Base-by-base conservation (phyloP, 768 basidiomycete species). In the Phanerochaete carnosa region DNA sequence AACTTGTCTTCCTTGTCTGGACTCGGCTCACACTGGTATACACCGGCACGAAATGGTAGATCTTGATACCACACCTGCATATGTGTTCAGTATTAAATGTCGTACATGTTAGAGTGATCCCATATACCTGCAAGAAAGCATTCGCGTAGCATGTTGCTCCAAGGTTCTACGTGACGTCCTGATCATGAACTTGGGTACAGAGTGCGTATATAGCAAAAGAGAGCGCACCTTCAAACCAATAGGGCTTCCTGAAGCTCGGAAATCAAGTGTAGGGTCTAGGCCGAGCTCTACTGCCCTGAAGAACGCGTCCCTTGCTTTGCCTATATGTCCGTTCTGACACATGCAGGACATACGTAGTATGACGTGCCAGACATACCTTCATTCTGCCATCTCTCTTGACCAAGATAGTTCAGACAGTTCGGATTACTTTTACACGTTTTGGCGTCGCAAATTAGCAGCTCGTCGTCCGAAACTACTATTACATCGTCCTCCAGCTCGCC, bases 91-190 rank as follows among this genome's bases (percentile, higher is more conserved):
- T n/a, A 51, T 50, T 52, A 19, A 7, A 12, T 19, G 16, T n/a
- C 26, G 51, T 7, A 45, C 33, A 33, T 33, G 23, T 47, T 30
- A 37, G 29, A 57, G 22, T n/a, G n/a, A n/a, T 49, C 33, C 68
- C 69, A 68, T 75, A 37, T 66, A 89, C 93, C 77, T 98, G 95
- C 47, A 98, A 80, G 63, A 91, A 97, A 22, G 94, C 94, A 72
- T 97, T 97, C 62, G 93, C 95, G 66, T 98, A 98, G 71, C 96
- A 98, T 3, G 96, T 98, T 19, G 95, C 95, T 3, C 96, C 96
- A 22, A 98, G 83, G 71, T 98, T 98, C 94, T 95, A 67, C 23
- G n/a, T 9, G 13, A 22, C 33, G 3, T 37, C 16, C 45, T 30
- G 66, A 46, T n/a, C 58, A 19, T 19, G 16, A 43, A 43, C 19